Evolutionary conservation across 2,329 filamentous ascomycete species (phyloP), one percentile per base, ranked within the genome.

Genomic region (Thielaviopsis populi): DNA sequence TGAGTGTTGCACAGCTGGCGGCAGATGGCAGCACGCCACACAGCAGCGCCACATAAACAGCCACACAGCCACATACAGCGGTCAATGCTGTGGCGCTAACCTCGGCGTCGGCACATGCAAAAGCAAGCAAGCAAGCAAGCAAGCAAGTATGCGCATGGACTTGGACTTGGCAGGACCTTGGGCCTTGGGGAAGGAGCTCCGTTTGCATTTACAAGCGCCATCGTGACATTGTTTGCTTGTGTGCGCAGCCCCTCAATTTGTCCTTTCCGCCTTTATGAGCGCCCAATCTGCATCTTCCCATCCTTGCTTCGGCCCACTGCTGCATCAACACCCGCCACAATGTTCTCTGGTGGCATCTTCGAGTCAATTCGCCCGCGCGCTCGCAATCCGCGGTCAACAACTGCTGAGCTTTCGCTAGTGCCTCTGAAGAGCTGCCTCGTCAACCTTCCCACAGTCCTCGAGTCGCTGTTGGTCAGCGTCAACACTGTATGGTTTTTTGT

Each of bases 361-460:
- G 64, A 66, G 24, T 66, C 64, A 19, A 66, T 66, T 27, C 64
- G 64, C 19, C 64, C 64, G 43, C 64, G 64, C 58, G 64, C 64
- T 30, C 80, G 78, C 72, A 82, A 80, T 71, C 77, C 77, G 72
- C 81, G 80, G 69, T 80, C 88, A 53, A 85, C 86, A 41, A 80
- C 87, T 67, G 91, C 90, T 66, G 91, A 96, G 76, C 81, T 97
- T 68, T 87, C 87, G 63, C 81, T 97, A 66, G 83, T 90, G 59
- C 89, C 91, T 69, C 81, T 97, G 66, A 95, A 95, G 78, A 97
- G 87, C 74, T 99, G 94, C 75, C 80, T 99, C 62, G 89, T 96
- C 73, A 97, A 97, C 75, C 82, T 99, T 61, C 94, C 94, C 59
- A 76, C 88, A 3, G 87, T 89, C 30, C 79, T 99, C 64, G 91